Conservation (phyloP, 164 flowering plant species). For the Stephania japonica region DNA sequence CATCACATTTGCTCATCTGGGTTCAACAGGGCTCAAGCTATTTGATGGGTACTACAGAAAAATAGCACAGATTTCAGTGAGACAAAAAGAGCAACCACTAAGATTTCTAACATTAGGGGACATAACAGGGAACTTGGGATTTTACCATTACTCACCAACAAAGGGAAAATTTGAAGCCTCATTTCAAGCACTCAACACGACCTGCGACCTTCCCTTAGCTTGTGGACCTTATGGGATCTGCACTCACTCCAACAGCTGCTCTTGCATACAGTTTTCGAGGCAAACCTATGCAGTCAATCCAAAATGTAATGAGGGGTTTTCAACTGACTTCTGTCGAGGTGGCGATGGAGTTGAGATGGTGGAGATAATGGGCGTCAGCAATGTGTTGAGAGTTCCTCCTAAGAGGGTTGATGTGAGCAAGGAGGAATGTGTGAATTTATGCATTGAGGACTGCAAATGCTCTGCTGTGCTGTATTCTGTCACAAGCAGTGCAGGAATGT, state of each 20-base stretch:
- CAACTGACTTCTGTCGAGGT: slow-evolving; percentile 29
- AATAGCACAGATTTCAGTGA: slow-evolving; percentile 38
- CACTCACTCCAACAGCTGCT: slow-evolving; percentile 48
- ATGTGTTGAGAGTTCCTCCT: slow-evolving; percentile 32
- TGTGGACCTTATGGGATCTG: slow-evolving; percentile 74
- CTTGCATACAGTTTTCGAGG: slow-evolving; percentile 38
- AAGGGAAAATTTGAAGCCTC: slow-evolving; percentile 48
- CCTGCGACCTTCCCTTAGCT: slow-evolving; percentile 76
- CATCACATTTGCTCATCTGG: slow-evolving; percentile 44
- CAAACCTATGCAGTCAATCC: slow-evolving; percentile 3
- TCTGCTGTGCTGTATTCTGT: slow-evolving; percentile 42
- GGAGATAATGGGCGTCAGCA: slow-evolving; percentile 45
- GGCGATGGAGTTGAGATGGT: slow-evolving; percentile 39
- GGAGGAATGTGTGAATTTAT: slow-evolving; percentile 41
- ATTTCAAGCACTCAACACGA: slow-evolving; percentile 49
- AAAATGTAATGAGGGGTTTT: slow-evolving; percentile 27
- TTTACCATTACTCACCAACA: slow-evolving; percentile 52
- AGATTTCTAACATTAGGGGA: slow-evolving; percentile 57
- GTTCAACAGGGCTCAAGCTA: slow-evolving; percentile 46
- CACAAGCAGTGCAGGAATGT: not conserved
- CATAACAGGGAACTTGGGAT: slow-evolving; percentile 55
- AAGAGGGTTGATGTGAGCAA: slow-evolving; percentile 34
- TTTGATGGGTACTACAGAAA: slow-evolving; percentile 32
- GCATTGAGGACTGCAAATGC: slow-evolving; percentile 61
- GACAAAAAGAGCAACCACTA: slow-evolving; percentile 26